Conservation (phyloP, 129 eudicot species). For the Mikania micrantha region DNA sequence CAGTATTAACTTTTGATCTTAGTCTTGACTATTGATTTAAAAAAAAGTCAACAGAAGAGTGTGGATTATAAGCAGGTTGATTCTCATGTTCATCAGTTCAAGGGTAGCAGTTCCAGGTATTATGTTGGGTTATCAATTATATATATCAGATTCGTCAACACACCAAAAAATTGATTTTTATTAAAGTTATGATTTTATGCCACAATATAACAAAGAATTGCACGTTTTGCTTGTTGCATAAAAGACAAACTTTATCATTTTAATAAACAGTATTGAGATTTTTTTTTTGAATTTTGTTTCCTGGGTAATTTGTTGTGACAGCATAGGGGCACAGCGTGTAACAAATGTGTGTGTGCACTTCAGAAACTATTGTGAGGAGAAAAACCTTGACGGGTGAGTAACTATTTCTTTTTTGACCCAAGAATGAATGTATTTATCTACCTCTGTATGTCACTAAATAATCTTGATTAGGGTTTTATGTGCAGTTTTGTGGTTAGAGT, state of each 20-base stretch:
- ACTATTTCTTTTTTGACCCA: not conserved
- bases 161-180: not conserved
- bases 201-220: not conserved
- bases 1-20: not conserved
- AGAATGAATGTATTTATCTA: not conserved
- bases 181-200: not conserved
- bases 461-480: not conserved
- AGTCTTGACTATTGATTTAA: not conserved
- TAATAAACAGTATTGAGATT: not conserved
- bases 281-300: not conserved
- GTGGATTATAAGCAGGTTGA: slow-evolving; percentile 77
- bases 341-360: slow-evolving; percentile 45
- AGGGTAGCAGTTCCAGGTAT: slow-evolving; percentile 87
- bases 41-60: slow-evolving; percentile 51
- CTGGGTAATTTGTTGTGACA: slow-evolving; percentile 28
- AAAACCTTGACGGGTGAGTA: slow-evolving; percentile 53
- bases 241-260: too few species aligned
- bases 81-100: slow-evolving; percentile 75
- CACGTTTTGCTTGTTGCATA: too few species aligned
- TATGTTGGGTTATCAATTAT: not conserved
- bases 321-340: slow-evolving; percentile 70
- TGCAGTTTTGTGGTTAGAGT: not conserved
- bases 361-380: slow-evolving; percentile 53
- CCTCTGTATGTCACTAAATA: not conserved
- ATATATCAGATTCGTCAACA: not conserved